Base-by-base conservation (phyloP, 306 rosid species). In the Vigna trinervia region DNA sequence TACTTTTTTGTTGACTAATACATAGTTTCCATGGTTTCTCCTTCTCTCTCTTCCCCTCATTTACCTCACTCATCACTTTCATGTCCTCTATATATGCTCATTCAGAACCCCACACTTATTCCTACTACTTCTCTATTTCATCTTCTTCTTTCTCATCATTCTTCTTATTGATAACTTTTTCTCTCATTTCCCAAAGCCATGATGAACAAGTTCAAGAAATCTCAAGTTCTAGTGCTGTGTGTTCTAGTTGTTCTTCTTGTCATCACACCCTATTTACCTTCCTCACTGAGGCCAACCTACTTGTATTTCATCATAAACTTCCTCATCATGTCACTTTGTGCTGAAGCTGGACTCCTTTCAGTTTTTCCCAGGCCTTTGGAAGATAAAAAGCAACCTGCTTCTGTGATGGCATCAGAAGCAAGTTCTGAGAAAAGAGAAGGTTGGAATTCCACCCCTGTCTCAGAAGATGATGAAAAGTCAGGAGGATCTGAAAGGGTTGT, bases 331-430 rank as follows among this genome's bases (percentile, higher is more conserved):
- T 34, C 90, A 71, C 85, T 93, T 1, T 87, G 90, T 47, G 93
- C 86, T 8, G 88, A 93, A 76, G 96, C 96, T 3, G 94, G 96
- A 17, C 79, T 93, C 58, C 86, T 93, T 76, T 81, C 90, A 17
- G 58, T 75, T 78, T 71, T 82, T 54, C 50, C 85, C n/a, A 76
- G 48, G 4, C 84, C 90, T 61, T 75, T 48, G 38, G 85, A 85
- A 34, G 88, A 89, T 50, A 86, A 11, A 34, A 85, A 66, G 23
- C 79, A 65, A 1, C 3, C 28, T 26, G 28, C 3, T 26, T 60
- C 63, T 78, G 17, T 48, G 50, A 41, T 69, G 8, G 7, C 77
- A 74, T 17, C 63, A 52, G 83, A 81, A 79, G 72, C 71, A 62
- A 22, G 28, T 73, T 36, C 64, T 70, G 84, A 82, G 46, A 84